A percentile compares a stretch with the other conserved stretches of the same genome.
Evolutionary conservation across 1,284 basidiomycete genomes (phyloP).

Genomic region (Phenoliferia sp.): DNA sequence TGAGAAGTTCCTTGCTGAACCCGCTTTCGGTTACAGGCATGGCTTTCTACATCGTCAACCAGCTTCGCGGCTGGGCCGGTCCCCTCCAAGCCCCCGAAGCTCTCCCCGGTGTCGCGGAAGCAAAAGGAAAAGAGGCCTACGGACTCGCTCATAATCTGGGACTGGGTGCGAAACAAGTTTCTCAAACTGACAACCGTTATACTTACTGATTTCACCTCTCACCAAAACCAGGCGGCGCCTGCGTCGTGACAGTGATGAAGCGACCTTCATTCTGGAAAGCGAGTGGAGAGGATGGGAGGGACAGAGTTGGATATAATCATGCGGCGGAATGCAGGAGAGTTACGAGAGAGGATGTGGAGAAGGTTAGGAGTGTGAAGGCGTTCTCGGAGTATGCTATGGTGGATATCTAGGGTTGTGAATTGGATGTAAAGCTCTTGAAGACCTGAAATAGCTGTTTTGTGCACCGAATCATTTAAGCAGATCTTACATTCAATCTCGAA

Average conservation of each 20-base stretch:
- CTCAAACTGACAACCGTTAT: neutral
- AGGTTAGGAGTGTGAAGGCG: constrained; percentile 62
- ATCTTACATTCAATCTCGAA: no score
- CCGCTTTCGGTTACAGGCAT: constrained; percentile 44
- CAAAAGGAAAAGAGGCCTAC: constrained; percentile 64
- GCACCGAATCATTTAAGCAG: no score
- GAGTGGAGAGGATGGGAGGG: constrained; percentile 59
- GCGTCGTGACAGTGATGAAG: constrained; percentile 66
- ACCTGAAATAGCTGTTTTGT: no score
- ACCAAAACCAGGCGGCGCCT: constrained; percentile 48
- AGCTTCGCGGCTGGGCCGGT: constrained; percentile 44
- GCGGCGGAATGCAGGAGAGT: constrained; percentile 56
- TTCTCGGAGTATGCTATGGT: constrained; percentile 37
- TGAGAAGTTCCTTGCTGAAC: neutral
- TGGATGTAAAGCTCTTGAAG: no score
- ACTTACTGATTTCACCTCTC: neutral
- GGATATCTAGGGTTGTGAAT: constrained; percentile 4
- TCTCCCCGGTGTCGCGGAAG: constrained; percentile 57
- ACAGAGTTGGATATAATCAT: constrained; percentile 72
- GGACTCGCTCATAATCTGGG: constrained; percentile 80
- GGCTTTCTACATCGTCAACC: constrained; percentile 77
- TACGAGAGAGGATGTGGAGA: constrained; percentile 61
- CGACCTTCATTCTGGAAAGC: constrained; percentile 65
- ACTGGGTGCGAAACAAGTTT: constrained; percentile 52
- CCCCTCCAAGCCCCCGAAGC: constrained; percentile 57